Evolutionary conservation across 352 stramenopile species (phyloP).

Genomic region (Globisporangium spinosum): DNA sequence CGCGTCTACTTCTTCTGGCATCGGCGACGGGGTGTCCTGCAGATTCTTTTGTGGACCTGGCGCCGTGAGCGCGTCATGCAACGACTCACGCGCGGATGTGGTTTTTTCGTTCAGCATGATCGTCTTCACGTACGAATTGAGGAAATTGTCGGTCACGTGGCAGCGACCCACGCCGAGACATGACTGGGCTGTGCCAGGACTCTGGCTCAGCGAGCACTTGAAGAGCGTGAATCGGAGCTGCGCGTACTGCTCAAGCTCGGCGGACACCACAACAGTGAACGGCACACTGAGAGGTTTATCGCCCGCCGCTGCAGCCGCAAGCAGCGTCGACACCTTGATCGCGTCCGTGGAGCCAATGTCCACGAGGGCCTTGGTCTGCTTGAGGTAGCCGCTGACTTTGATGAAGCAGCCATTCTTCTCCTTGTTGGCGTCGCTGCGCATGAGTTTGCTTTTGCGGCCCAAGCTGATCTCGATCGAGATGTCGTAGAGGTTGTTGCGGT

Average conservation of each 20-base stretch:
- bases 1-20: constrained; percentile 13
- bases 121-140: constrained; percentile 35
- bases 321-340: constrained; percentile 49
- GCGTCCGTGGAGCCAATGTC: constrained; percentile 62
- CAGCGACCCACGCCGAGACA: constrained; percentile 54
- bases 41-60: constrained; percentile 14
- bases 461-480: constrained; percentile 61
- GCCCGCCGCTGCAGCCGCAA: constrained; percentile 24
- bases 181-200: constrained; percentile 33
- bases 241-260: constrained; percentile 55
- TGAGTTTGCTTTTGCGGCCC: constrained; percentile 46
- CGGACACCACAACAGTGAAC: constrained; percentile 55
- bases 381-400: constrained; percentile 42
- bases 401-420: constrained; percentile 58
- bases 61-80: constrained; percentile 15
- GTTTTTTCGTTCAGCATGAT: constrained; percentile 49
- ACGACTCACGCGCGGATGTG: constrained; percentile 32
- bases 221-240: constrained; percentile 65
- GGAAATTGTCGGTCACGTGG: constrained; percentile 50
- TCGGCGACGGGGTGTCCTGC: constrained; percentile 3
- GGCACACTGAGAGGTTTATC: constrained; percentile 34
- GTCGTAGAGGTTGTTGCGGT: constrained; percentile 28
- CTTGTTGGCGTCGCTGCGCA: constrained; percentile 32
- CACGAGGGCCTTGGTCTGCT: constrained; percentile 35
- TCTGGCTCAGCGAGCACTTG: constrained; percentile 45